Evolutionary conservation across 345 rosid species (phyloP).

Genomic region (Kandelia obovata): DNA sequence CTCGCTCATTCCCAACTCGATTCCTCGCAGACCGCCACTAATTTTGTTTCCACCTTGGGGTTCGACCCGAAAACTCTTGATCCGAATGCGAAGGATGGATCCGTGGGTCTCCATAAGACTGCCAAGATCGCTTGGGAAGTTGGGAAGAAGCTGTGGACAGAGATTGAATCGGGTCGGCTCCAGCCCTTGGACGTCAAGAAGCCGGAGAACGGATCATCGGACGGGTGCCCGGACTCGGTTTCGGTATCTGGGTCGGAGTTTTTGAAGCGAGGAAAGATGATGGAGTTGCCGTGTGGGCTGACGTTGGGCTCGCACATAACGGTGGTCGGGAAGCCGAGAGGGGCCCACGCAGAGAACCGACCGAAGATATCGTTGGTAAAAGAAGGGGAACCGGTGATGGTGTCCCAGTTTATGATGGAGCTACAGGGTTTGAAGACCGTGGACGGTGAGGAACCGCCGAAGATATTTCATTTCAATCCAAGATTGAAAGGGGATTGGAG

Average conservation of each 20-base stretch:
- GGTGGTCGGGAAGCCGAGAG: slow-evolving; percentile 77
- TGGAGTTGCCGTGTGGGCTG: slow-evolving; percentile 84
- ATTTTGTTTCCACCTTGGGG: slow-evolving; percentile 49
- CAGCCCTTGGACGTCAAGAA: slow-evolving; percentile 7
- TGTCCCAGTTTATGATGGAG: slow-evolving; percentile 86
- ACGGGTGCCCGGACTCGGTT: slow-evolving; percentile 64
- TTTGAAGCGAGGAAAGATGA: slow-evolving; percentile 36
- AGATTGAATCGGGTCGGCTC: slow-evolving; percentile 48
- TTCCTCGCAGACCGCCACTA: slow-evolving; percentile 1
- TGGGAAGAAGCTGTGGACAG: slow-evolving; percentile 69
- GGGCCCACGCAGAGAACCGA: slow-evolving; percentile 52
- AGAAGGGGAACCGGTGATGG: slow-evolving; percentile 46
- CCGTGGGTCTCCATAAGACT: slow-evolving; percentile 65
- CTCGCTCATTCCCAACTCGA: slow-evolving; percentile 23
- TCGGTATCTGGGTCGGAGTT: slow-evolving; percentile 59
- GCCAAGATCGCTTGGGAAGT: slow-evolving; percentile 72
- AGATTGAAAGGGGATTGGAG: slow-evolving; percentile 95
- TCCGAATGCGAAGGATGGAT: slow-evolving; percentile 50
- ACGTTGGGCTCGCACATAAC: slow-evolving; percentile 83
- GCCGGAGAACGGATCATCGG: slow-evolving; percentile 31
- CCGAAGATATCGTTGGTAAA: slow-evolving; percentile 49
- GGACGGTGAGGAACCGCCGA: slow-evolving; percentile 97
- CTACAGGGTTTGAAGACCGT: slow-evolving; percentile 78
- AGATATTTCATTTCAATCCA: slow-evolving; percentile 84
- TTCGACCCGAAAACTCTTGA: slow-evolving; percentile 56